A percentile compares a stretch with the other conserved stretches of the same genome.
phyloP scores from a whole-genome alignment of 2,329 filamentous ascomycete species.

The Periconia sp. region DNA sequence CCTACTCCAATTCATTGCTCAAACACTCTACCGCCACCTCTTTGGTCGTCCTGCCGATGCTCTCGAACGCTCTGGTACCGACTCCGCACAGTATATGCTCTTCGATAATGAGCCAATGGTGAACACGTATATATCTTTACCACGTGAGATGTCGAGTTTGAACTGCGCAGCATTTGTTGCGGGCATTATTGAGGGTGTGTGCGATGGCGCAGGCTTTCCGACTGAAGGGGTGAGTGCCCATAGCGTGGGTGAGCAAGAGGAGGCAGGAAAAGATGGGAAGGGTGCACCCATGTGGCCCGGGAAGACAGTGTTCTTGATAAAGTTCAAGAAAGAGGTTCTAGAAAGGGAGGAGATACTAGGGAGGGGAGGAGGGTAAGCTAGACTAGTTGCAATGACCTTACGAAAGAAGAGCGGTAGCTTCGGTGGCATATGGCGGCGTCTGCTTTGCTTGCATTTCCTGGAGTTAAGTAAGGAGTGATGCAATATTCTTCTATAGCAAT shows the following conservation, averaged over 20 bases:
- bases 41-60: constrained; percentile 91
- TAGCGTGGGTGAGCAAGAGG: constrained; percentile 60
- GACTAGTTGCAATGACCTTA: background rate
- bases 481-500: too few species aligned
- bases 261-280: constrained; percentile 62
- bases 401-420: background rate
- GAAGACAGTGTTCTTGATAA: constrained; percentile 93
- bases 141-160: constrained; percentile 92
- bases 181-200: constrained; percentile 92
- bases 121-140: constrained; percentile 91
- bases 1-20: constrained; percentile 94
- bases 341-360: constrained; percentile 86
- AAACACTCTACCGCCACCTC: constrained; percentile 88
- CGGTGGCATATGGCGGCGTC: background rate
- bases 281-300: constrained; percentile 79
- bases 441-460: constrained; percentile 1
- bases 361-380: constrained; percentile 55
- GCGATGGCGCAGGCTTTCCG: constrained; percentile 89
- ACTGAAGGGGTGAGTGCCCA: constrained; percentile 87
- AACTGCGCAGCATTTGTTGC: constrained; percentile 97
- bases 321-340: constrained; percentile 88
- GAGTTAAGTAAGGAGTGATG: too few species aligned
- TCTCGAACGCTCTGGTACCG: constrained; percentile 85
- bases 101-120: constrained; percentile 97
- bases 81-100: constrained; percentile 97